These are phyloP conservation scores for Penicillium paxilli DNA, from an alignment of 495 filamentous ascomycete genomes.

Conservation along the genomic window DNA sequence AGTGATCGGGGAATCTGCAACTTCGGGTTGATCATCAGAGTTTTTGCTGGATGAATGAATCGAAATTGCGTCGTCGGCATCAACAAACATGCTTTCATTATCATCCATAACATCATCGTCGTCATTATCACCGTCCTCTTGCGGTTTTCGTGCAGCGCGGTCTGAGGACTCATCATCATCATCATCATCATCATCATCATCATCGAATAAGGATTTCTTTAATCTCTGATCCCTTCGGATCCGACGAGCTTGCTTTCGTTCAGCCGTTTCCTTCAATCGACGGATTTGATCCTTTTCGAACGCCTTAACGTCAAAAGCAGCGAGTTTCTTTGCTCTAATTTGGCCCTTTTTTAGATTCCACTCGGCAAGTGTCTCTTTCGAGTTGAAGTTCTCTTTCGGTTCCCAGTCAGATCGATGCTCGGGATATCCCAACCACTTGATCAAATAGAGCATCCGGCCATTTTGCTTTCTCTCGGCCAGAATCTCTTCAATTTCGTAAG, in stretches of 20 bases:
- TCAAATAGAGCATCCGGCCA: constrained; percentile 53
- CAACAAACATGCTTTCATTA: neutral
- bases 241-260: constrained; percentile 35
- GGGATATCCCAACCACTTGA: constrained; percentile 67
- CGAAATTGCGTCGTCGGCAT: no score
- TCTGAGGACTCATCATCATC: neutral
- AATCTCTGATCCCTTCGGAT: neutral
- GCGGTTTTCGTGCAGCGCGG: neutral
- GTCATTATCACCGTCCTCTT: neutral
- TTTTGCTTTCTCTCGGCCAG: constrained; percentile 46
- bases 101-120: no score
- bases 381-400: constrained; percentile 52
- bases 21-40: no score
- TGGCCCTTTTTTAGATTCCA: constrained; percentile 56
- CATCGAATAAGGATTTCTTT: neutral
- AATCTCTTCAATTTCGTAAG: constrained; percentile 47
- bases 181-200: no score
- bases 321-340: constrained; percentile 38
- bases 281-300: constrained; percentile 38
- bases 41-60: no score
- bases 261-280: constrained; percentile 24
- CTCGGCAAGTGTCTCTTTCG: constrained; percentile 41
- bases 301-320: constrained; percentile 49
- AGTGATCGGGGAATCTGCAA: no score
- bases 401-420: constrained; percentile 64